Evolutionary conservation across 768 basidiomycete genomes (phyloP), one percentile per base, ranked within the genome.

Genomic region (Kwoniella sp.): DNA sequence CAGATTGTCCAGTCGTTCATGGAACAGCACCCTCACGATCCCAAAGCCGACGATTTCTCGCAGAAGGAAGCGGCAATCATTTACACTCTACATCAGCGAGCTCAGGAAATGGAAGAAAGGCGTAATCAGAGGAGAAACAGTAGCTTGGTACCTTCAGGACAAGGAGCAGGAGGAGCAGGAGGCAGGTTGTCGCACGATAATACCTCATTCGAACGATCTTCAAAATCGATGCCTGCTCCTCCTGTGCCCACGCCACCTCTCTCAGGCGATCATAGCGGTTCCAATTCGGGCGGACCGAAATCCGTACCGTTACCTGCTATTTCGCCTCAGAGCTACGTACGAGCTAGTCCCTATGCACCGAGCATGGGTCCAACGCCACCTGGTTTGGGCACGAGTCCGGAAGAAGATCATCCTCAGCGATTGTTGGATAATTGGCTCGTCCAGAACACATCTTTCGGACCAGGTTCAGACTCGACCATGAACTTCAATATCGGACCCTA

Each of bases 381-480:
- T 36, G 57, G 52, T 17, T 9, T 56, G 55, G 48, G 47, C 27
- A 46, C 33, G 1, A 72, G 69, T 63, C 68, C 69, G 7, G 78
- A 76, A 37, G 76, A 79, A 49, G 78, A 79, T 44, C 69, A 69
- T 30, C 74, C 78, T 5, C 78, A 79, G 58, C 54, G 63, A 54
- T 52, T 79, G 72, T 64, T 79, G 51, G 73, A 79, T 53, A 69
- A 76, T 46, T 79, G 78, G 78, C 60, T 79, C 12, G 55, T 68
- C 58, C 57, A 62, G 24, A 68, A 73, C 27, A 67, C 64, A 5
- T 65, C 55, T 0, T 68, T 68, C 47, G 69, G 67, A 5, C 69
- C 72, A 19, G 67, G 63, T 13, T 55, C 70, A 17, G 68, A 64
- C 30, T 37, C 56, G 21, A 68, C 61, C 9, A 55, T 68, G 46